phyloP scores from a whole-genome alignment of 192 early-diverging fungal species.

The Backusella westeae region DNA sequence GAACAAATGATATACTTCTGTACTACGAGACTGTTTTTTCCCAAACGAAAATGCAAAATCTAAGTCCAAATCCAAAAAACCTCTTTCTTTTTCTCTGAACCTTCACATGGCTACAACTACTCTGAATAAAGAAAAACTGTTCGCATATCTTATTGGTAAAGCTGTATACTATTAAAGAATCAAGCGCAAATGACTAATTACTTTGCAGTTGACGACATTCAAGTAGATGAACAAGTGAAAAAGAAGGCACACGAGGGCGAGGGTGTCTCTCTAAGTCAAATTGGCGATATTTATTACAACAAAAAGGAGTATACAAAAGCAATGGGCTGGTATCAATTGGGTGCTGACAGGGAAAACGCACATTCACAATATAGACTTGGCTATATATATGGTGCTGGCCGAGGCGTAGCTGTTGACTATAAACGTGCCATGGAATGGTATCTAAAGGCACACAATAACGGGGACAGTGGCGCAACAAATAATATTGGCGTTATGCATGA shows the following conservation, averaged over 20 bases:
- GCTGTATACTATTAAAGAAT: too few relatives aligned
- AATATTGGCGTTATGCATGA: neutral
- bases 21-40: too few relatives aligned
- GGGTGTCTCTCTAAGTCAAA: neutral
- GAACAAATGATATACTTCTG: too few relatives aligned
- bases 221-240: neutral
- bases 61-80: too few relatives aligned
- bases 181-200: too few relatives aligned
- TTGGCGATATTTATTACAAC: neutral
- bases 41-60: too few relatives aligned
- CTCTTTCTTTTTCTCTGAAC: too few relatives aligned
- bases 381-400: neutral
- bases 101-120: too few relatives aligned
- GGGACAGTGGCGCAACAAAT: neutral
- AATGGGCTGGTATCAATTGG: neutral
- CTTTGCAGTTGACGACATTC: neutral
- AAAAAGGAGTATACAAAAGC: too few relatives aligned
- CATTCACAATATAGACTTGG: neutral
- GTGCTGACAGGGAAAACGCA: neutral
- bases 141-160: too few relatives aligned
- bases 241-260: neutral
- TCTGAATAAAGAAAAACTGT: too few relatives aligned
- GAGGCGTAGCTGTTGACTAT: neutral
- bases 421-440: neutral
- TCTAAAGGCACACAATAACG: neutral